Evolutionary conservation across 75 land plant species (phyloP).

Genomic region (Selaginella moellendorffii): DNA sequence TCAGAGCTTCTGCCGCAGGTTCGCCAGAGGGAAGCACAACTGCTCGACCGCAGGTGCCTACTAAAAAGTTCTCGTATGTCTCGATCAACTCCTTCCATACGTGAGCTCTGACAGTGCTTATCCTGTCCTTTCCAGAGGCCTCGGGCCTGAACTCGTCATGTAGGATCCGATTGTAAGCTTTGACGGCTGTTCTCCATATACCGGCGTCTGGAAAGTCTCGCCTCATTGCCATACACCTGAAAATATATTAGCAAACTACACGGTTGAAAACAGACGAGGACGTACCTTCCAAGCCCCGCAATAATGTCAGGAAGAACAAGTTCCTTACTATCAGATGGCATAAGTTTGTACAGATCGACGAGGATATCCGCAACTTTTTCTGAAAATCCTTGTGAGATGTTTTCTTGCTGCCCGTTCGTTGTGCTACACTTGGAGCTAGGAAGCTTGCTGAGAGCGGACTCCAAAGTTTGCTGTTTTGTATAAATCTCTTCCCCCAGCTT

Average conservation of each 20-base stretch:
- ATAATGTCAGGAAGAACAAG: conserved; percentile 50
- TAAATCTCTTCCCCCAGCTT: too few relatives aligned
- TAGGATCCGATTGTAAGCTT: conserved; percentile 49
- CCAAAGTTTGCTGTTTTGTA: too few relatives aligned
- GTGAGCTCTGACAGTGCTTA: too few relatives aligned
- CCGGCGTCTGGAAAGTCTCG: conserved; percentile 64
- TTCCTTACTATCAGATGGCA: conserved; percentile 39
- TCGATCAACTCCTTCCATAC: conserved; percentile 96
- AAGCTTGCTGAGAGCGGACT: too few relatives aligned
- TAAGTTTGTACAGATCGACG: conserved; percentile 36
- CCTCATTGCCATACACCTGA: conserved; percentile 82
- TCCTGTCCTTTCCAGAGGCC: neutral
- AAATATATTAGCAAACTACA: neutral
- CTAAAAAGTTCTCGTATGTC: conserved; percentile 73
- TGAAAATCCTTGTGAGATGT: neutral
- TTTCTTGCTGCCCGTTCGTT: too few relatives aligned
- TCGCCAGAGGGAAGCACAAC: too few relatives aligned
- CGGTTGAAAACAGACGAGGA: neutral
- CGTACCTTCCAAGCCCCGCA: conserved; percentile 78
- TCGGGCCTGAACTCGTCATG: conserved; percentile 38
- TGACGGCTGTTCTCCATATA: conserved; percentile 73
- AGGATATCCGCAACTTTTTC: conserved; percentile 43
- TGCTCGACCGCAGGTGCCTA: conserved; percentile 82
- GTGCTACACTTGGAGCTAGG: too few relatives aligned
- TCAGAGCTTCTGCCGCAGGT: conserved; percentile 31